Conservation (phyloP, 2,329 filamentous ascomycete species). For the Gaeumannomyces tritici region DNA sequence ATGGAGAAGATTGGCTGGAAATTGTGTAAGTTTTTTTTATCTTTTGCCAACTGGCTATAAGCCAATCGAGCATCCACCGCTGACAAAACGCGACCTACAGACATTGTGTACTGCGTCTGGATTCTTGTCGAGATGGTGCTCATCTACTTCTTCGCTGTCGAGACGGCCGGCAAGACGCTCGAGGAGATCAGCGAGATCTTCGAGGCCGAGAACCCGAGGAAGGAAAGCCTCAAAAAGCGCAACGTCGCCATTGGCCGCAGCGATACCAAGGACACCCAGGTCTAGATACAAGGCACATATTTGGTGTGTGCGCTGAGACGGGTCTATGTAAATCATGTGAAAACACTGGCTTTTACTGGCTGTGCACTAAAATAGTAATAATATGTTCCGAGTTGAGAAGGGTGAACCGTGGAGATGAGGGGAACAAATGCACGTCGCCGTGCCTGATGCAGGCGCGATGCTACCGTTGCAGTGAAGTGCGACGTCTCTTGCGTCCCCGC, state of each 20-base stretch:
- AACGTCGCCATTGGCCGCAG: background rate
- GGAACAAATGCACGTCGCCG: background rate
- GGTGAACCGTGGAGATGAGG: background rate
- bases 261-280: background rate
- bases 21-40: constrained; percentile 29
- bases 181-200: constrained; percentile 28
- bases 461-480: background rate
- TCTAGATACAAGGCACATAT: background rate
- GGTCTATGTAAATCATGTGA: background rate
- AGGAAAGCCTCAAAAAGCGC: background rate
- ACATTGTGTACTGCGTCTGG: constrained; percentile 26
- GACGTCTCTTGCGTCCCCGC: background rate
- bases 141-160: constrained; percentile 20
- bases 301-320: background rate
- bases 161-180: constrained; percentile 26
- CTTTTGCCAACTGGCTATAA: background rate
- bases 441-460: background rate
- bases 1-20: constrained; percentile 3
- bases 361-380: background rate
- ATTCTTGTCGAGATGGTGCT: constrained; percentile 17
- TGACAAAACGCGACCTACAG: background rate
- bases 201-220: constrained; percentile 17
- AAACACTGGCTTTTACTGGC: background rate
- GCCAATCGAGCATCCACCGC: background rate
- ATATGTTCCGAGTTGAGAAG: too few relatives aligned